phyloP scores from a whole-genome alignment of 148 eudicot species.

The Spergularia bocconei region DNA sequence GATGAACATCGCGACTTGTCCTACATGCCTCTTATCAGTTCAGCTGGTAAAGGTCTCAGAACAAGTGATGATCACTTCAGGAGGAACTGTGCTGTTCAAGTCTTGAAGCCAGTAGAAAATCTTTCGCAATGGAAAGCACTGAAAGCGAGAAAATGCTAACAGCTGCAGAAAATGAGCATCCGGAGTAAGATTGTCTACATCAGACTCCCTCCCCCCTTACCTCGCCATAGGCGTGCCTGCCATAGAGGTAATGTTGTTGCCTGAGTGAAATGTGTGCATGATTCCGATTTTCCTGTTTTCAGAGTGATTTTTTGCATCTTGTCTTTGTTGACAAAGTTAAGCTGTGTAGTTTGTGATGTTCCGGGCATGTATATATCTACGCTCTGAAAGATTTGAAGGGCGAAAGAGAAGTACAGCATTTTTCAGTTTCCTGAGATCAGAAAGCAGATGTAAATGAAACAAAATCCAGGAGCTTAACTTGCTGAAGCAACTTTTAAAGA shows the following conservation, averaged over 20 bases:
- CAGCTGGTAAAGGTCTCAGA: conserved; percentile 21
- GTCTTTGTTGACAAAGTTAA: background rate
- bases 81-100: conserved; percentile 45
- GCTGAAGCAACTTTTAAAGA: background rate
- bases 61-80: conserved; percentile 22
- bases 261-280: background rate
- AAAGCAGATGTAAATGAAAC: background rate
- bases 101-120: conserved; percentile 72
- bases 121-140: conserved; percentile 63
- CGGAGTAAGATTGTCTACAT: no score
- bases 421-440: background rate
- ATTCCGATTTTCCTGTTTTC: conserved; percentile 12
- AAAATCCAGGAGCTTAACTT: background rate
- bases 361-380: background rate
- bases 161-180: background rate
- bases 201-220: no score
- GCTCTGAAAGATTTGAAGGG: no score
- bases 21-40: conserved; percentile 22
- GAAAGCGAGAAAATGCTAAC: conserved; percentile 38
- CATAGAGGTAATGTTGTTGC: no score
- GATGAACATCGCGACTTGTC: conserved; percentile 14
- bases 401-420: no score
- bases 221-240: no score
- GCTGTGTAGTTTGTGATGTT: background rate
- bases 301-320: conserved; percentile 1